Conservation (phyloP, 75 land plant genomes). For the Cunninghamia lanceolata region DNA sequence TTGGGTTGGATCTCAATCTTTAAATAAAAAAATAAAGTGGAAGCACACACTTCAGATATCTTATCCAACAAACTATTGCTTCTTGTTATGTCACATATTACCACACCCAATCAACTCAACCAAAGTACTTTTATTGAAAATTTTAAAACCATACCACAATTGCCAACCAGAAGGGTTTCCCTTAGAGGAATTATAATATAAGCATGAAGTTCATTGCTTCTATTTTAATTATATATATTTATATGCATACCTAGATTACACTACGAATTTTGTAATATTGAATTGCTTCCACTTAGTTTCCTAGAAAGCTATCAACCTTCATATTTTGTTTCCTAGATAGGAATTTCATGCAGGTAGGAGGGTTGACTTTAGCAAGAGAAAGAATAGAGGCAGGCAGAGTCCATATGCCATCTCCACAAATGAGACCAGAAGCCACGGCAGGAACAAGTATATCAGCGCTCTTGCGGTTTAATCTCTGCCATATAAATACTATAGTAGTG, state of each 20-base stretch:
- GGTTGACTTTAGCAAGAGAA: constrained; percentile 35
- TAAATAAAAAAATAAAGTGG: too few species aligned
- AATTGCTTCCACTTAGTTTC: not conserved
- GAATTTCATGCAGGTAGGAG: constrained; percentile 69
- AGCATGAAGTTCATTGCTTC: not conserved
- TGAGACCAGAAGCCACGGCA: constrained; percentile 57
- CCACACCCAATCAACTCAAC: not conserved
- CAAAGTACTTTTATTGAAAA: not conserved
- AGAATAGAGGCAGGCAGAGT: constrained; percentile 49
- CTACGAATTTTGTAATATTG: not conserved
- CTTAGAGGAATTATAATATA: not conserved
- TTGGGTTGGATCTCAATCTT: too few species aligned
- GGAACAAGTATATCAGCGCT: constrained; percentile 31
- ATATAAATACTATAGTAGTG: constrained; percentile 37
- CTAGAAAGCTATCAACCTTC: constrained; percentile 20
- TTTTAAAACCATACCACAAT: not conserved
- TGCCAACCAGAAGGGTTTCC: not conserved
- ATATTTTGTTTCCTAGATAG: constrained; percentile 20
- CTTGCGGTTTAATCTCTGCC: constrained; percentile 33
- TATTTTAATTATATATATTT: not conserved
- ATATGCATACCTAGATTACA: not conserved
- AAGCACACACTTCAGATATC: too few species aligned
- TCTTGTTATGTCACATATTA: not conserved
- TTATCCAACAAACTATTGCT: not conserved
- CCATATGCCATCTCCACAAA: constrained; percentile 70